These are phyloP conservation scores for Exophiala spinifera DNA, from an alignment of 2,329 filamentous ascomycete species.

Conservation along the genomic window DNA sequence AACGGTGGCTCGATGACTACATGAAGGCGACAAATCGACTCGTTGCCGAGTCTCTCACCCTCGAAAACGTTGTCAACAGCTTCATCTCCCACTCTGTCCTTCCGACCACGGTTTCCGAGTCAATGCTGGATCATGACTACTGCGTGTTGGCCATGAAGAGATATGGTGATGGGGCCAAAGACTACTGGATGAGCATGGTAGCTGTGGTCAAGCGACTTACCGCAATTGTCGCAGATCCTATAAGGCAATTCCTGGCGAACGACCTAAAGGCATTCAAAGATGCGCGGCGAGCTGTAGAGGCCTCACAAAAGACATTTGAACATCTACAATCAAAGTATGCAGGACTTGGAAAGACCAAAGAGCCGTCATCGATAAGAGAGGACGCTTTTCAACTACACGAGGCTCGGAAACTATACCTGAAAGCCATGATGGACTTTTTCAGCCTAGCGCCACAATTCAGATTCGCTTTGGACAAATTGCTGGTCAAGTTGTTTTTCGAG, in stretches of 20 bases:
- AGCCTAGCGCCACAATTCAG: constrained; percentile 82
- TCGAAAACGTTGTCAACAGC: constrained; percentile 75
- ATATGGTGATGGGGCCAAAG: constrained; percentile 78
- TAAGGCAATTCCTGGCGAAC: constrained; percentile 70
- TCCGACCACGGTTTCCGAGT: constrained; percentile 70
- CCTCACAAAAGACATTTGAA: constrained; percentile 81
- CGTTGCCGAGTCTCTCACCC: constrained; percentile 62
- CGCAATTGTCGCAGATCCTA: constrained; percentile 71
- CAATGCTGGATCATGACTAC: constrained; percentile 91
- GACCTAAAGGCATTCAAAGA: constrained; percentile 88
- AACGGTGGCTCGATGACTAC: constrained; percentile 83
- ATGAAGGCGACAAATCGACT: constrained; percentile 61
- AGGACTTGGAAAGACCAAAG: constrained; percentile 85
- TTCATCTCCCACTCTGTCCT: constrained; percentile 76
- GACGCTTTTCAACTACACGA: constrained; percentile 96
- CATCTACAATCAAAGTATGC: constrained; percentile 76
- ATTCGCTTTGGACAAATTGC: constrained; percentile 75
- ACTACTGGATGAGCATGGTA: constrained; percentile 80
- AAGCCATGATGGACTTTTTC: constrained; percentile 90
- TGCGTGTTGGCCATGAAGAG: constrained; percentile 81
- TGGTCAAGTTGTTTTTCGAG: constrained; percentile 80
- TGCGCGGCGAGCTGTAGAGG: constrained; percentile 69
- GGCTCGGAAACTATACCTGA: constrained; percentile 83
- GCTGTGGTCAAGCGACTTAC: constrained; percentile 75
- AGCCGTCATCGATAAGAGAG: constrained; percentile 83